Evolutionary conservation across 2,329 filamentous ascomycete species (phyloP).

Genomic region (Rutstroemia sp.): DNA sequence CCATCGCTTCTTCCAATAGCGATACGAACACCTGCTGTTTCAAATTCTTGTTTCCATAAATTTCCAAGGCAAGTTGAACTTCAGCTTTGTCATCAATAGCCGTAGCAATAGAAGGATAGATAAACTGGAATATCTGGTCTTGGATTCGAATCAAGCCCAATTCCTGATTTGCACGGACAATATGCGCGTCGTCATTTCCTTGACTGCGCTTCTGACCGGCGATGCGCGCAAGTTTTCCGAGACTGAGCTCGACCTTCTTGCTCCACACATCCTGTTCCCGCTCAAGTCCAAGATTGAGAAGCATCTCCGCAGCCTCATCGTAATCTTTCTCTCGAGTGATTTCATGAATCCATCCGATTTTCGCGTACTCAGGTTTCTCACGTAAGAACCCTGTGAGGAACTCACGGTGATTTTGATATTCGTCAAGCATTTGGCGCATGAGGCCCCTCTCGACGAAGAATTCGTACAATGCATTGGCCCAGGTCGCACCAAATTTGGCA

Average conservation of each 20-base stretch:
- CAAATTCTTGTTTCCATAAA: slow-evolving; percentile 41
- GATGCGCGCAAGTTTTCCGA: slow-evolving; percentile 75
- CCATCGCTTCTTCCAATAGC: slow-evolving; percentile 64
- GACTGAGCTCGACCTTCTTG: slow-evolving; percentile 85
- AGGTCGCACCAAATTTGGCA: slow-evolving; percentile 40
- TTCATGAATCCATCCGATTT: slow-evolving; percentile 93
- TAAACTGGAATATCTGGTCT: slow-evolving; percentile 63
- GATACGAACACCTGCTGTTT: slow-evolving; percentile 59
- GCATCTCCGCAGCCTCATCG: slow-evolving; percentile 60
- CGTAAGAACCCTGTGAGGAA: slow-evolving; percentile 75
- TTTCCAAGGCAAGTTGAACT: slow-evolving; percentile 66
- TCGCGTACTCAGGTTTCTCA: slow-evolving; percentile 61
- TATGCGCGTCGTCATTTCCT: slow-evolving; percentile 34
- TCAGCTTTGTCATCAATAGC: slow-evolving; percentile 78
- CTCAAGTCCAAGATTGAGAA: slow-evolving; percentile 61
- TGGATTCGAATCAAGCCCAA: slow-evolving; percentile 59
- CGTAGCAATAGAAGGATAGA: slow-evolving; percentile 58
- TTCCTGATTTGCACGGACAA: slow-evolving; percentile 22
- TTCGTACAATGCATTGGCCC: slow-evolving; percentile 69
- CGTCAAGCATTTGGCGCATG: slow-evolving; percentile 62
- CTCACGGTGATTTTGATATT: slow-evolving; percentile 58
- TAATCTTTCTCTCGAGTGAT: slow-evolving; percentile 71
- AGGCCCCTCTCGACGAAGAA: slow-evolving; percentile 63
- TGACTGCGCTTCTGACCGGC: slow-evolving; percentile 46
- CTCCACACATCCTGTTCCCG: slow-evolving; percentile 80